Conservation (phyloP, 257 asterid species). For the Solanum pimpinellifolium region DNA sequence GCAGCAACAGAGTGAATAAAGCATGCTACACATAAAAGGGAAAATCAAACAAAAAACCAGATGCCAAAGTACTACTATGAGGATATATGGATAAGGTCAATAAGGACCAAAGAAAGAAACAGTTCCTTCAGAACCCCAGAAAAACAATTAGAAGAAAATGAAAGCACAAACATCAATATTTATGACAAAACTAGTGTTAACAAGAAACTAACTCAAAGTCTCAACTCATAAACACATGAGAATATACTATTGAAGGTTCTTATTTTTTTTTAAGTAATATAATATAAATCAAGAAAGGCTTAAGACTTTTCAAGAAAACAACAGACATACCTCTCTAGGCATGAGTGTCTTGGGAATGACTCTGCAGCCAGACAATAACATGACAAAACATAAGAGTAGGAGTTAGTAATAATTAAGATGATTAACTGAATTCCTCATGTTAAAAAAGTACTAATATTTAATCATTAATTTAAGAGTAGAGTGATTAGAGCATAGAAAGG, state of each 20-base stretch:
- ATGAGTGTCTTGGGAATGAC: slow-evolving; percentile 99
- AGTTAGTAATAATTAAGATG: background rate
- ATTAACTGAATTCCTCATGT: background rate
- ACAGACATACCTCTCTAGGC: slow-evolving; percentile 93
- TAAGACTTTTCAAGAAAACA: slow-evolving; percentile 18
- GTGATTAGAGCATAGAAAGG: slow-evolving; percentile 7
- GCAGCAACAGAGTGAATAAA: slow-evolving; percentile 17
- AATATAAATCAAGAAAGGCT: slow-evolving; percentile 18
- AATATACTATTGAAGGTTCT: slow-evolving; percentile 7
- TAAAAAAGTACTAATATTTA: background rate
- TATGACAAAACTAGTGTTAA: background rate
- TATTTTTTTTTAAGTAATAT: background rate
- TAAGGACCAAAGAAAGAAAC: slow-evolving; percentile 19
- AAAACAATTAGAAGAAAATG: background rate
- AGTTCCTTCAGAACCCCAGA: background rate
- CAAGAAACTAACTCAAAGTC: background rate
- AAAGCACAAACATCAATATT: background rate
- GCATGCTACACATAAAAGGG: slow-evolving; percentile 21
- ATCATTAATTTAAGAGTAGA: background rate
- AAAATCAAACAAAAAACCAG: slow-evolving; percentile 19
- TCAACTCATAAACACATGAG: background rate
- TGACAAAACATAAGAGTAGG: slow-evolving; percentile 29
- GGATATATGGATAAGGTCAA: slow-evolving; percentile 31
- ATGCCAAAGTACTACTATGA: background rate
- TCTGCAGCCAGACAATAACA: slow-evolving; percentile 65